Evolutionary conservation across 805 yeast genomes (phyloP), one percentile per base, ranked within the genome.

Genomic region (Debaryomyces hansenii): DNA sequence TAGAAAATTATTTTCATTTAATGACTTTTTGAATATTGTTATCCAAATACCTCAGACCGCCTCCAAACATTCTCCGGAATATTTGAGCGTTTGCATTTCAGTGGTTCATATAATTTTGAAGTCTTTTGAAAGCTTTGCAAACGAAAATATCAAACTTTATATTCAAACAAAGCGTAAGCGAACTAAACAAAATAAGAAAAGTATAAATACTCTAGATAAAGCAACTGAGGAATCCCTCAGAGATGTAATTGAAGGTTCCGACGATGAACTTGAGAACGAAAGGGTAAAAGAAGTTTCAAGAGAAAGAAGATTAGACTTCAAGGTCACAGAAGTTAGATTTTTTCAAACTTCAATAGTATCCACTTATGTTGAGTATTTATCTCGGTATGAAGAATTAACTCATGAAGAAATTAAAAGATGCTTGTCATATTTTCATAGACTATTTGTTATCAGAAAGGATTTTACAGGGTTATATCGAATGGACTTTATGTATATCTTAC

Each of bases 1-100:
- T 15, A 69, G 88, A 38, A 77, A 83, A 37, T 67, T 92, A n/a
- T 90, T 92, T 55, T 80, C 85, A 47, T 84, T 82, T 43, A 83
- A 82, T 42, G 75, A 70, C 18, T 78, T 81, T 43, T 64, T 89
- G 21, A 81, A 78, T 38, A 59, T 81, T 32, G 58, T 92, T 4
- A 71, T 81, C 2, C 67, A 65, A 14, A 62, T 90, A 28, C 89
- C 96, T 0, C 79, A 79, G 45, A 72, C 78, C 11, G 87, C 92
- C 0, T 66, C 77, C 24, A 81, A 77, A 48, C 82, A 84, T 51
- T 80, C 95, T 0, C 76, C 85, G 2, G 77, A 75, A 5, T 87
- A 78, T 57, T 76, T 86, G 27, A 74, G 72, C 37, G 81, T 81
- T 18, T 71, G 82, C 46, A 75, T 90, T 10, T 85, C 87, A 31